Evolutionary conservation across 1,139 yeast species (phyloP), one percentile per base, ranked within the genome.

Genomic region (Yamadazyma siamensis): DNA sequence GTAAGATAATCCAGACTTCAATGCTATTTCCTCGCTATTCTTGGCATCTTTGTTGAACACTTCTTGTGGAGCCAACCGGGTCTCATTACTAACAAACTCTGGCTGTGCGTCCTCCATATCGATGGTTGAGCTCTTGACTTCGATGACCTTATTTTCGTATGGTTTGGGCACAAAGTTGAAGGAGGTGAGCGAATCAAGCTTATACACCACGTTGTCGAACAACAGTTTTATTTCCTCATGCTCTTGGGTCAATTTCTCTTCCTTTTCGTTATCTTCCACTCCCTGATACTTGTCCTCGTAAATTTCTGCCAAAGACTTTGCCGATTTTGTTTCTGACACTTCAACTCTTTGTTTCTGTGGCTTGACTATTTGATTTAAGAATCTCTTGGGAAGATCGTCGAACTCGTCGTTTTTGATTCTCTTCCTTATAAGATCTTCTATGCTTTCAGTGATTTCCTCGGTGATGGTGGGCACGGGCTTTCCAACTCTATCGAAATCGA

Each of bases 21-120:
- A 73, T 36, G 77, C 69, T 15, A 87, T 83, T 52, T 87, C 95
- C 6, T 58, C 44, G 27, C 55, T 53, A 21, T 71, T 67, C 29
- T 69, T 73, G 34, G 61, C 70, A 38, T 64, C 68, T 16, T 70
- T 71, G 50, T 71, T 76, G 59, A 82, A 91, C n/a, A 91, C 71
- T 61, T 91, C 98, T 60, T 91, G 98, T 24, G 98, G 98, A 2
- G 98, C 98, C 47, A 91, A 69, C 31, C 84, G 75, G n/a, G 81
- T 65, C 16, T 80, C 86, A 20, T 75, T 63, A 2, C 94, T 75
- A 61, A 85, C 71, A 26, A 89, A 80, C 34, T 86, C 68, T 27
- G 98, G 98, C 59, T 89, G 97, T 1, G 96, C 94, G 51, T 91
- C 98, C 60, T 91, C 98, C 95, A 89, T 86, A 5, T 81, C 54